Evolutionary conservation across 257 asterid species (phyloP).

Genomic region (Gentiana straminea): DNA sequence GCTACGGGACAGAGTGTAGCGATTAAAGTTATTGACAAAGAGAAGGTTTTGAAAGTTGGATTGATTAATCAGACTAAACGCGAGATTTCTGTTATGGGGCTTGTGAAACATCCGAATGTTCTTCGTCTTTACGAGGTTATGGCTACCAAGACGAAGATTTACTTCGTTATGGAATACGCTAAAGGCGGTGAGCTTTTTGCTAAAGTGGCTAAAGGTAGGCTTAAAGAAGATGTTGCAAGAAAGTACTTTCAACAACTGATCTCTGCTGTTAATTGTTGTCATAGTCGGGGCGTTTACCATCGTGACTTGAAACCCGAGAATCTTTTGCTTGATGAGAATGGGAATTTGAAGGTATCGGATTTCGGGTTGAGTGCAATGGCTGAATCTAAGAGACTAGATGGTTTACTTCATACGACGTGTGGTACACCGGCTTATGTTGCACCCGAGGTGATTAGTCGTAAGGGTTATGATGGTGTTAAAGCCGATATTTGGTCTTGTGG

Average conservation of each 20-base stretch:
- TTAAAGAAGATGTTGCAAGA: slow-evolving; percentile 48
- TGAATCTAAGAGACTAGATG: slow-evolving; percentile 52
- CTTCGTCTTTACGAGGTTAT: slow-evolving; percentile 61
- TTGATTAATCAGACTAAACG: slow-evolving; percentile 61
- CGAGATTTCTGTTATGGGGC: slow-evolving; percentile 58
- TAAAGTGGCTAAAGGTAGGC: slow-evolving; percentile 55
- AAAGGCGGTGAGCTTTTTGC: slow-evolving; percentile 84
- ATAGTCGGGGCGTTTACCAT: slow-evolving; percentile 59
- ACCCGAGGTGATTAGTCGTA: slow-evolving; percentile 56
- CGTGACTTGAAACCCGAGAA: slow-evolving; percentile 79
- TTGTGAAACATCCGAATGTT: slow-evolving; percentile 48
- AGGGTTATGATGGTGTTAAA: slow-evolving; percentile 64
- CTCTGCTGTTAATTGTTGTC: slow-evolving; percentile 49
- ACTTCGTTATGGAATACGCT: slow-evolving; percentile 58
- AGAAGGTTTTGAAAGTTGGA: slow-evolving; percentile 47
- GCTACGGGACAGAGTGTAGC: slow-evolving; percentile 59
- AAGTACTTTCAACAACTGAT: slow-evolving; percentile 65
- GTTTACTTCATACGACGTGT: slow-evolving; percentile 71
- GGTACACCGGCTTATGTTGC: slow-evolving; percentile 86
- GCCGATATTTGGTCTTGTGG: slow-evolving; percentile 87
- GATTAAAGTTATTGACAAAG: slow-evolving; percentile 71
- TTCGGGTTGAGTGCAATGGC: slow-evolving; percentile 65
- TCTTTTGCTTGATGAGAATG: slow-evolving; percentile 57
- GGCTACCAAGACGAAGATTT: slow-evolving; percentile 72
- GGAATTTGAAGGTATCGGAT: slow-evolving; percentile 61